Evolutionary conservation across 202 grass and related monocot species (phyloP).

Genomic region (Bolboschoenoplectus hybrid): DNA sequence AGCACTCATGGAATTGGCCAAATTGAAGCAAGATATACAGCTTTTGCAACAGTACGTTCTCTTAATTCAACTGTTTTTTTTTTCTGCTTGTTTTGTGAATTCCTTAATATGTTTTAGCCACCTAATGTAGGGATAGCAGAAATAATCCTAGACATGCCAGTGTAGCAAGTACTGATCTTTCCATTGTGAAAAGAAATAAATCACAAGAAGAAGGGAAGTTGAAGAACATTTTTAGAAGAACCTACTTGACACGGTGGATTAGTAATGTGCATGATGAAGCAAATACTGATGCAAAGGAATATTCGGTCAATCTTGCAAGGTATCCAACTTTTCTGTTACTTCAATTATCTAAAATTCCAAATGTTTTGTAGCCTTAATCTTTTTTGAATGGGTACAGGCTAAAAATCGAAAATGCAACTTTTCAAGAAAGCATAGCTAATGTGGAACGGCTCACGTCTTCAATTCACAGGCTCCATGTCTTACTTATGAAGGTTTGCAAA

Average conservation of each 20-base stretch:
- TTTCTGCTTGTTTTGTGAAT: conserved; percentile 24
- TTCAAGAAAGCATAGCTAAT: conserved; percentile 74
- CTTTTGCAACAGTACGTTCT: conserved; percentile 68
- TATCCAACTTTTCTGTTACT: conserved; percentile 36
- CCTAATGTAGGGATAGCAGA: conserved; percentile 28
- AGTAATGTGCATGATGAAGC: conserved; percentile 46
- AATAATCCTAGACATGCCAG: conserved; percentile 11
- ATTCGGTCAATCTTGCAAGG: conserved; percentile 76
- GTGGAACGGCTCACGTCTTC: conserved; percentile 79
- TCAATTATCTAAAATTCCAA: conserved; percentile 34
- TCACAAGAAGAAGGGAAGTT: conserved; percentile 79
- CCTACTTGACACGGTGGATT: conserved; percentile 78
- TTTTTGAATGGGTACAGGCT: conserved; percentile 54
- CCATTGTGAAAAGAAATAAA: conserved; percentile 38
- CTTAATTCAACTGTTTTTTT: conserved; percentile 15
- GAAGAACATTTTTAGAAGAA: conserved; percentile 73
- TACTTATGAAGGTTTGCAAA: conserved; percentile 70
- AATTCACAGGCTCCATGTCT: conserved; percentile 71
- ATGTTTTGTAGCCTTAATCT: conserved; percentile 33
- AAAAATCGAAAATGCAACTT: conserved; percentile 80
- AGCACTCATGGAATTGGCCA: conserved; percentile 83
- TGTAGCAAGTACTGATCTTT: conserved; percentile 16
- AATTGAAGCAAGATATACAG: conserved; percentile 78
- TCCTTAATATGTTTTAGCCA: background rate
- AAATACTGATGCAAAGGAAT: conserved; percentile 44